A percentile compares a stretch with the other conserved stretches of the same genome.
phyloP scores from a whole-genome alignment of 371 early-diverging fungal genomes.

The Parasitella parasitica region DNA sequence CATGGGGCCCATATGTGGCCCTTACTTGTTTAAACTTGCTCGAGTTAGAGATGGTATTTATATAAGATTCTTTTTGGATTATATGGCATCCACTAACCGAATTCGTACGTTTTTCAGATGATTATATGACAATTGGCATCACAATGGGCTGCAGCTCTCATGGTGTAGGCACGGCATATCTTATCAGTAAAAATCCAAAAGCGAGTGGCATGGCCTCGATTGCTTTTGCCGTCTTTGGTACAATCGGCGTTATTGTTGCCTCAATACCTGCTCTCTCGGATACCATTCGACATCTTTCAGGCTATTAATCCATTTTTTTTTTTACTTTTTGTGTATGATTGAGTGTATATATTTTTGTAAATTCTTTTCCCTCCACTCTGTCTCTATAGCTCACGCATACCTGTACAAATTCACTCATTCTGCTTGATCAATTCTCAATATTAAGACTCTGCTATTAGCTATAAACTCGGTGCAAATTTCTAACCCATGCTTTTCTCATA shows the following conservation, averaged over 20 bases:
- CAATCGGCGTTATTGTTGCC: constrained; percentile 26
- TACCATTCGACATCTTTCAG: constrained; percentile 11
- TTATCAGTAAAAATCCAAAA: constrained; percentile 22
- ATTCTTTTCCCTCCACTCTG: too few species aligned
- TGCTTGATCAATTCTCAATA: too few species aligned
- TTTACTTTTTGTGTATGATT: neutral
- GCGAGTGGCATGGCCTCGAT: constrained; percentile 34
- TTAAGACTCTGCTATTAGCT: too few species aligned
- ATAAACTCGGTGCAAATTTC: too few species aligned
- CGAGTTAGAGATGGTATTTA: constrained; percentile 24
- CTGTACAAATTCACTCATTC: too few species aligned
- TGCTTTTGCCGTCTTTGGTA: constrained; percentile 36
- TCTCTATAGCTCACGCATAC: too few species aligned
- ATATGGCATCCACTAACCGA: neutral
- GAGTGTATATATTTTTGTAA: neutral
- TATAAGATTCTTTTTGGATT: too few species aligned
- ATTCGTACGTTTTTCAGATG: constrained; percentile 27
- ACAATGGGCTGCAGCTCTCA: constrained; percentile 36
- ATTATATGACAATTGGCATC: constrained; percentile 36
- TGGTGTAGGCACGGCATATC: constrained; percentile 35
- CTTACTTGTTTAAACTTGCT: constrained; percentile 19
- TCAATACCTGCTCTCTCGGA: constrained; percentile 27
- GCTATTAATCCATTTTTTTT: too few species aligned
- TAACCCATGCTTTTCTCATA: too few species aligned
- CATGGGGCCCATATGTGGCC: constrained; percentile 27